Evolutionary conservation across 176 grass and related monocot species (phyloP).

Genomic region (Poa pratensis): DNA sequence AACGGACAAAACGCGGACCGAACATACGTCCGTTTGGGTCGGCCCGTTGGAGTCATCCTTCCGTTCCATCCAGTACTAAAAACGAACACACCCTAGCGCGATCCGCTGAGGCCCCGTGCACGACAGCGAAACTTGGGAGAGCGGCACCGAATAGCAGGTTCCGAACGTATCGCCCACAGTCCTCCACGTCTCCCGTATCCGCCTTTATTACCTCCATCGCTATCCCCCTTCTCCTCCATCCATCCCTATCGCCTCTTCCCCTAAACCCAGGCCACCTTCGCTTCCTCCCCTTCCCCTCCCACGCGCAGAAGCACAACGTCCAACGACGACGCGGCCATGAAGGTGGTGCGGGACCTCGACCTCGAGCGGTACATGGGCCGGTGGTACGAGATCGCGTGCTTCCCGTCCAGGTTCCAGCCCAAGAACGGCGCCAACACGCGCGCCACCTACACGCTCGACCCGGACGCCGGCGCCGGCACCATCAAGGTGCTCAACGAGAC

Average conservation of each 20-base stretch:
- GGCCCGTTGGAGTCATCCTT: too few relatives aligned
- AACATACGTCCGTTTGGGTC: too few relatives aligned
- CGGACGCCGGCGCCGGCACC: slow-evolving; percentile 40
- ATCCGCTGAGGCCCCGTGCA: too few relatives aligned
- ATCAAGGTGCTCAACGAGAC: slow-evolving; percentile 85
- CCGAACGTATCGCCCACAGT: slow-evolving; percentile 47
- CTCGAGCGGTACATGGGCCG: slow-evolving; percentile 74
- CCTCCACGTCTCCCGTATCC: slow-evolving; percentile 37
- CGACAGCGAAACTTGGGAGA: too few relatives aligned
- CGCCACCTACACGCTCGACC: slow-evolving; percentile 66
- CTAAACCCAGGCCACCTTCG: slow-evolving; percentile 4
- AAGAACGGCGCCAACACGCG: slow-evolving; percentile 47
- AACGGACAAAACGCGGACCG: too few relatives aligned
- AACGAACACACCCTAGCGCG: too few relatives aligned
- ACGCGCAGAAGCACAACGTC: not conserved
- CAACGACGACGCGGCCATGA: slow-evolving; percentile 36
- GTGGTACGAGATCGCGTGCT: slow-evolving; percentile 86
- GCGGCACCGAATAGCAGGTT: not conserved
- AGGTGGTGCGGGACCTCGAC: slow-evolving; percentile 54
- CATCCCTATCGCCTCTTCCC: not conserved
- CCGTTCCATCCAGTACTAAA: too few relatives aligned
- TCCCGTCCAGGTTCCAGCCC: slow-evolving; percentile 77
- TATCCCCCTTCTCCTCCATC: not conserved
- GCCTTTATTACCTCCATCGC: slow-evolving; percentile 2
- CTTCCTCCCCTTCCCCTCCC: not conserved